phyloP scores from a whole-genome alignment of 176 grass and related monocot genomes.

The maize (Zea mays) region DNA sequence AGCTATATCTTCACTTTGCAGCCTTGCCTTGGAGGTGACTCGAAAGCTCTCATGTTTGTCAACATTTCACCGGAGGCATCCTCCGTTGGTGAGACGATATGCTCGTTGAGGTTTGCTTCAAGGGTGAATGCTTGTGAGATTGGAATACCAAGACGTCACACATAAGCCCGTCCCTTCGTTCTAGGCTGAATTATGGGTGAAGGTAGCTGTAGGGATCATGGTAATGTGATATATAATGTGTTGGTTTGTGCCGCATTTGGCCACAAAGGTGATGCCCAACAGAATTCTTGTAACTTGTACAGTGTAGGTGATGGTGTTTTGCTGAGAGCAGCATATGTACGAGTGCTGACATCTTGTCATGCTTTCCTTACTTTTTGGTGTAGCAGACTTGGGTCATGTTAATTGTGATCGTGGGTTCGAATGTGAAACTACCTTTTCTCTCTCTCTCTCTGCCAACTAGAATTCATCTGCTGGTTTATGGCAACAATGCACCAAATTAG shows the following conservation, averaged over 20 bases:
- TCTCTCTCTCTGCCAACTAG: no score
- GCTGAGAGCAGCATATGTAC: conserved; percentile 28
- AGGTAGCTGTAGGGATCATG: not conserved
- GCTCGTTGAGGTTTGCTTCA: conserved; percentile 83
- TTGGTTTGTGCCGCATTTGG: conserved; percentile 18
- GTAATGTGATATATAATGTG: not conserved
- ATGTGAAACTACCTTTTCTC: no score
- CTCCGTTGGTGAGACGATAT: conserved; percentile 62
- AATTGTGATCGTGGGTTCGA: no score
- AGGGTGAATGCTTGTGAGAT: conserved; percentile 70
- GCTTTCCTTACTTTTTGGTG: conserved; percentile 10
- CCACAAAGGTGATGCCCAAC: not conserved
- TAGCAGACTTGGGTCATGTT: conserved; percentile 11
- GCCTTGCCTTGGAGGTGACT: conserved; percentile 97
- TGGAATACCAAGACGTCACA: no score
- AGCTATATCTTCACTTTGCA: conserved; percentile 30
- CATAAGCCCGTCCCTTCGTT: no score
- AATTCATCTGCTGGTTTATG: no score
- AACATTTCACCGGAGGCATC: conserved; percentile 80
- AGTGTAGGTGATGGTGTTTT: conserved; percentile 34
- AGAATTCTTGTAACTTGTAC: conserved; percentile 52
- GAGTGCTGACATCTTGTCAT: conserved; percentile 5
- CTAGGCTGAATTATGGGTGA: no score
- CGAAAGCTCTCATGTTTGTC: conserved; percentile 93
- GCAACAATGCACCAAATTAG: no score